These are phyloP conservation scores for Ogataea populi-albae DNA, from an alignment of 805 yeast genomes.

Conservation along the genomic window DNA sequence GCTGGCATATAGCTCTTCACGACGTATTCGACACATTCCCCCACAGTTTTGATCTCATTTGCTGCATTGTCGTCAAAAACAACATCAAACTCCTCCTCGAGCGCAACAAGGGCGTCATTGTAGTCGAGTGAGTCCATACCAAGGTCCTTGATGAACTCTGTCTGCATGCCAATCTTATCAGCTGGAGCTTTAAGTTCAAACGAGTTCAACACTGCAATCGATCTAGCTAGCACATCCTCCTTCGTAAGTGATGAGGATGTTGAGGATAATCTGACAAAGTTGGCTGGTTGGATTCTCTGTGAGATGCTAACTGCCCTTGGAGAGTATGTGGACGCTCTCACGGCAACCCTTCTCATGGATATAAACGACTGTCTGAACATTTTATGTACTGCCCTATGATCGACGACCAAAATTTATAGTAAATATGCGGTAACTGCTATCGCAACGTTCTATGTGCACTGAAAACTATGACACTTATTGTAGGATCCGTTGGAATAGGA, in stretches of 20 bases:
- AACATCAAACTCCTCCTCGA: constrained; percentile 79
- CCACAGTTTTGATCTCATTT: constrained; percentile 58
- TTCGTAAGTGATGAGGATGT: constrained; percentile 64
- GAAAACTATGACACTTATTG: too few relatives aligned
- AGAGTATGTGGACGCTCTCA: constrained; percentile 9
- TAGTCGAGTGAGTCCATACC: constrained; percentile 94
- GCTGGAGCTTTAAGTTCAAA: constrained; percentile 36
- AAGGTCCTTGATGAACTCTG: constrained; percentile 63
- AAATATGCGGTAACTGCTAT: too few relatives aligned
- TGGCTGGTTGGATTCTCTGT: constrained; percentile 19
- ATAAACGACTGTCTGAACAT: constrained; percentile 25
- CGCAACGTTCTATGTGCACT: too few relatives aligned
- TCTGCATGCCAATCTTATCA: constrained; percentile 32
- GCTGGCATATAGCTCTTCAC: constrained; percentile 35
- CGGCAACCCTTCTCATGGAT: constrained; percentile 22
- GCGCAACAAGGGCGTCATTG: constrained; percentile 92
- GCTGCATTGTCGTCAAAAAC: constrained; percentile 44
- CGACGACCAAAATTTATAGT: too few relatives aligned
- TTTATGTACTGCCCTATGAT: constrained; percentile 4
- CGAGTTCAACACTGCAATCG: constrained; percentile 70
- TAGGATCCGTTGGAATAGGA: too few relatives aligned
- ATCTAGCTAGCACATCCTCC: constrained; percentile 80
- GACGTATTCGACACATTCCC: constrained; percentile 57
- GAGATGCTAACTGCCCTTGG: constrained; percentile 6
- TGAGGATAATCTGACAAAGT: constrained; percentile 25